Percentiles rank a stretch among this genome's conserved stretches.
Evolutionary conservation across 2,329 filamentous ascomycete genomes (phyloP).

Genomic region (Xylariaceae sp.): DNA sequence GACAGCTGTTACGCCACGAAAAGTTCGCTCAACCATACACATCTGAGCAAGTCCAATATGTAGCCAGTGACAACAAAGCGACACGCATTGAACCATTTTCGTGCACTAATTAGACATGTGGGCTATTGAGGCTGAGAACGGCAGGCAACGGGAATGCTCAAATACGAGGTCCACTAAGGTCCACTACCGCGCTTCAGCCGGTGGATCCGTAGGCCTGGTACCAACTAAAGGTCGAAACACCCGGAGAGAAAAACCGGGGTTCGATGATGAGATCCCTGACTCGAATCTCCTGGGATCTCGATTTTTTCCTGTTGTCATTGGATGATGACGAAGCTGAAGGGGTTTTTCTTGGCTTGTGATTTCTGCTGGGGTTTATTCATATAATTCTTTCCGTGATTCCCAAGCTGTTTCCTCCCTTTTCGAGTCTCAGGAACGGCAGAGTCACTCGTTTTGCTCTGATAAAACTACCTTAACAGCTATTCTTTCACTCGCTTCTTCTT

Average conservation of each 20-base stretch:
- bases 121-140: neutral
- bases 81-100: no score
- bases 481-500: conserved; percentile 3
- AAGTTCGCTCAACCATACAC: no score
- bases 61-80: no score
- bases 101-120: neutral
- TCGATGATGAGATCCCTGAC: conserved; percentile 14
- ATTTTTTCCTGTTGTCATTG: neutral
- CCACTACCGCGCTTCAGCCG: conserved; percentile 13
- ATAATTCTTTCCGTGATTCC: neutral
- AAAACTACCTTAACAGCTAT: neutral
- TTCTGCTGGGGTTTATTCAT: no score
- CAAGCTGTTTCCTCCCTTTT: neutral
- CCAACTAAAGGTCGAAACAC: no score
- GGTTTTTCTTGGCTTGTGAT: no score
- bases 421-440: no score
- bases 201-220: conserved; percentile 6
- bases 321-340: no score
- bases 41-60: no score
- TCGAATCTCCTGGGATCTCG: conserved; percentile 4
- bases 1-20: no score
- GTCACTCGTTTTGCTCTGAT: conserved; percentile 1
- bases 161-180: conserved; percentile 12
- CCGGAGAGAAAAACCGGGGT: conserved; percentile 5
- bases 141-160: neutral